phyloP scores from a whole-genome alignment of 768 basidiomycete genomes.

The Dentipellis sp. region DNA sequence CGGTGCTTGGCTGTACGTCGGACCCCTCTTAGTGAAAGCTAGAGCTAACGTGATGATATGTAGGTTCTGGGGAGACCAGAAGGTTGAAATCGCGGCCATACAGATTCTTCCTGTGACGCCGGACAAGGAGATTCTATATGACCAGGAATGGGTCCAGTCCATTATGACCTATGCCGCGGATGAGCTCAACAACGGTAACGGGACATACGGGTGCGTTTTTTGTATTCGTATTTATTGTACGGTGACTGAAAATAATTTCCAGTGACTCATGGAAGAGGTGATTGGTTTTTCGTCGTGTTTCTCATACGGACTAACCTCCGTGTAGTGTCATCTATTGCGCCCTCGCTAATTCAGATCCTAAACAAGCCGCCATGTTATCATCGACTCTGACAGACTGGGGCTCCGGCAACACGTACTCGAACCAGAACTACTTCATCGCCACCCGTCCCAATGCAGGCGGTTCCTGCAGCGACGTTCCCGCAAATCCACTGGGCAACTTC shows the following conservation, averaged over 20 bases:
- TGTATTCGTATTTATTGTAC: neutral
- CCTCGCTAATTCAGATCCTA: constrained; percentile 21
- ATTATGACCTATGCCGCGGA: constrained; percentile 20
- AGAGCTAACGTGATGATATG: neutral
- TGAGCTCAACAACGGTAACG: constrained; percentile 17
- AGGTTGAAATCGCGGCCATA: constrained; percentile 25
- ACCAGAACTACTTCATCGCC: constrained; percentile 24
- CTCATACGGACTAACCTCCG: too few species aligned
- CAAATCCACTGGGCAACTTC: constrained; percentile 24
- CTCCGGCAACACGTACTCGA: constrained; percentile 23
- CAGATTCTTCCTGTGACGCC: constrained; percentile 28
- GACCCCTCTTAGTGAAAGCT: neutral
- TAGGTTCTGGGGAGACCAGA: constrained; percentile 26
- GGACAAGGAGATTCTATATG: constrained; percentile 25
- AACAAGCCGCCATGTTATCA: constrained; percentile 21
- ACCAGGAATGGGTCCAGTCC: constrained; percentile 22
- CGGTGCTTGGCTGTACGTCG: constrained; percentile 26
- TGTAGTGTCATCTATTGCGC: constrained; percentile 23
- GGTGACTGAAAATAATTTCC: neutral
- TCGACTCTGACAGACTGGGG: constrained; percentile 24
- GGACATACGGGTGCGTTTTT: too few species aligned
- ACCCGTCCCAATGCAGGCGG: constrained; percentile 23
- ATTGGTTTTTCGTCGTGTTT: too few species aligned
- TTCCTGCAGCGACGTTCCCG: constrained; percentile 17
- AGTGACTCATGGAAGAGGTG: constrained; percentile 23